A percentile compares a stretch with the other conserved stretches of the same genome.
These are phyloP conservation scores for Aegilops speltoides DNA, from an alignment of 176 grass and related monocot species.

Conservation along the genomic window DNA sequence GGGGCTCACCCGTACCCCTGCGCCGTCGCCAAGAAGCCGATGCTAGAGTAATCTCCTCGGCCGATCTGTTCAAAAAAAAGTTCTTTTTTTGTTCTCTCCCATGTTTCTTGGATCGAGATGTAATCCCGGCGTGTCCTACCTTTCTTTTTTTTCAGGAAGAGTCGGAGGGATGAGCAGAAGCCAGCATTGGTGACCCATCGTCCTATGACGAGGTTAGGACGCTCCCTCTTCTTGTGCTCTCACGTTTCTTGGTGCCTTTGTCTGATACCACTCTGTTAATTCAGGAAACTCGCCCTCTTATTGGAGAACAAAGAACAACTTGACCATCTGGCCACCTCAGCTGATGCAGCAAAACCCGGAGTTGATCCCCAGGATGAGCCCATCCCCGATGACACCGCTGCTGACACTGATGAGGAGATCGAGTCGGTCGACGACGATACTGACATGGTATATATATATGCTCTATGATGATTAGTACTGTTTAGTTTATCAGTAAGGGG, in stretches of 20 bases:
- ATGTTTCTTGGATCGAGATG: constrained; percentile 23
- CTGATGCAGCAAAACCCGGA: background rate
- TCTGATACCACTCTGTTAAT: constrained; percentile 9
- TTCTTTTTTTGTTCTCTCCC: constrained; percentile 9
- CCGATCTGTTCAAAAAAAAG: background rate
- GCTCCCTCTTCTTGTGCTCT: background rate
- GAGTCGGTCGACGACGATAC: background rate
- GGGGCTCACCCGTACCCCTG: constrained; percentile 31
- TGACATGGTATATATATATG: constrained; percentile 52
- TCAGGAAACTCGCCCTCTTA: constrained; percentile 55
- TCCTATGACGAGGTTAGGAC: constrained; percentile 66
- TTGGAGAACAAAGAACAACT: constrained; percentile 36
- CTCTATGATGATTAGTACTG: background rate
- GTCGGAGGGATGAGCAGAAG: constrained; percentile 21
- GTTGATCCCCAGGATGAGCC: constrained; percentile 22
- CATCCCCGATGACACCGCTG: background rate
- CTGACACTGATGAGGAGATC: constrained; percentile 20
- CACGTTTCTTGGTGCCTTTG: constrained; percentile 1
- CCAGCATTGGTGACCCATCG: constrained; percentile 23
- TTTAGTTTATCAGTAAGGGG: background rate
- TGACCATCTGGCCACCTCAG: constrained; percentile 24
- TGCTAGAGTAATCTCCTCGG: constrained; percentile 46
- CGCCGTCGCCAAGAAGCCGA: constrained; percentile 53
- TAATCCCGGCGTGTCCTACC: background rate
- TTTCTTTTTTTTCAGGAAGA: constrained; percentile 44